Percentiles rank a stretch among this genome's conserved stretches.
These are phyloP conservation scores for Casuarina glauca DNA, from an alignment of 306 rosid species.

Conservation along the genomic window DNA sequence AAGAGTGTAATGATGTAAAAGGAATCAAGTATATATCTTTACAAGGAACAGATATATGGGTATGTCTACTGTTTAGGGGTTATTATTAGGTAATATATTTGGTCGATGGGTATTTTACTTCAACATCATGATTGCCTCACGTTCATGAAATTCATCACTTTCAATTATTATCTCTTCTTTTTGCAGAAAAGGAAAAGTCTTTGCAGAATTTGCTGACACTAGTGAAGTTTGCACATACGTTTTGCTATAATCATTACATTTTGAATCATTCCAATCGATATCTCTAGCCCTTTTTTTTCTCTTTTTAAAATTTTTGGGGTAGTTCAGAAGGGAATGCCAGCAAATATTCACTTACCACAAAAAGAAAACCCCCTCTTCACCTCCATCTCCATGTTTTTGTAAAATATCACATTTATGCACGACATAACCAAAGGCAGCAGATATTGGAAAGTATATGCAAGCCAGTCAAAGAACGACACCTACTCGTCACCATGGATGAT, in stretches of 20 bases:
- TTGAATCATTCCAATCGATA: no score
- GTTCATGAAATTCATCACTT: background rate
- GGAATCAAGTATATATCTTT: background rate
- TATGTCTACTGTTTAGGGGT: background rate
- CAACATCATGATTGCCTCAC: background rate
- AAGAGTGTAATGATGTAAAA: background rate
- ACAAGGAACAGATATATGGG: background rate
- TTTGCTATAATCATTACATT: no score
- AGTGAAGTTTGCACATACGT: no score
- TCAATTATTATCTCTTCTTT: background rate
- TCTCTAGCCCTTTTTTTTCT: no score
- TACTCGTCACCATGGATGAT: constrained; percentile 4
- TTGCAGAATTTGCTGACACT: background rate
- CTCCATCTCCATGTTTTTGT: background rate
- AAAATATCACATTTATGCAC: background rate
- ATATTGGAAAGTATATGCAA: background rate
- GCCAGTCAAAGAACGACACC: constrained; percentile 1
- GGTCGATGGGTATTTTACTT: background rate
- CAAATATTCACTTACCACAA: no score
- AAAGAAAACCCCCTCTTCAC: no score
- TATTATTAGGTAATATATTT: background rate
- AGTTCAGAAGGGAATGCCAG: no score
- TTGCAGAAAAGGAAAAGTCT: background rate
- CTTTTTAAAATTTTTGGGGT: no score
- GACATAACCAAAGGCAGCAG: background rate